Evolutionary conservation across 2,329 filamentous ascomycete genomes (phyloP).

Genomic region (Lasiodiplodia sp.): DNA sequence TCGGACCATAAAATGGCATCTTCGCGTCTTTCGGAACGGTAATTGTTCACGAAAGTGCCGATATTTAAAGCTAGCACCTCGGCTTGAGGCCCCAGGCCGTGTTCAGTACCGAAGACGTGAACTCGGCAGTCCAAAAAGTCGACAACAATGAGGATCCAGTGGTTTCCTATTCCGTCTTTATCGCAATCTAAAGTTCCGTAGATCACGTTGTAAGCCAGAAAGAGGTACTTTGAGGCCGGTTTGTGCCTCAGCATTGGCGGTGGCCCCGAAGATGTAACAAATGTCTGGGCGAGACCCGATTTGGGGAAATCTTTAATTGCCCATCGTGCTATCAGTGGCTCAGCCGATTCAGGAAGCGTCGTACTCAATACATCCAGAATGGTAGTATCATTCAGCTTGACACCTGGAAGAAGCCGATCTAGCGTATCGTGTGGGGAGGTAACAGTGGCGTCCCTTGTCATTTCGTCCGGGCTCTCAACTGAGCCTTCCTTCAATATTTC

Average conservation of each 20-base stretch:
- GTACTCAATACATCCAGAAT: neutral
- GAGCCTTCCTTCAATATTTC: neutral
- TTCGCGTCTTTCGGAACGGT: neutral
- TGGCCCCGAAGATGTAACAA: neutral
- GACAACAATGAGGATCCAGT: neutral
- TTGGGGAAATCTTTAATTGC: neutral
- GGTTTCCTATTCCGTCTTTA: neutral
- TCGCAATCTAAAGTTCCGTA: conserved; percentile 1
- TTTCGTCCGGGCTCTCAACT: neutral
- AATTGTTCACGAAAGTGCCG: neutral
- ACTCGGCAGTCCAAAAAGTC: neutral
- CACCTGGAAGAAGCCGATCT: neutral
- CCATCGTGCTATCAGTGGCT: conserved; percentile 1
- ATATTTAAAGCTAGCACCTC: neutral
- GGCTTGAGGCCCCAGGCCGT: neutral
- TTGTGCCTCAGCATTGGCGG: conserved; percentile 1
- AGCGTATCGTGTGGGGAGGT: neutral
- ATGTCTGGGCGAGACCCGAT: neutral
- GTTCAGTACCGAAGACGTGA: neutral
- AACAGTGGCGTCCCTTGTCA: neutral
- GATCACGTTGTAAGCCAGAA: neutral
- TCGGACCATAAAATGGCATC: neutral
- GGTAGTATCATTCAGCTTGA: neutral
- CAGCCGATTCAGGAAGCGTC: neutral
- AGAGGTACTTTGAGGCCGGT: neutral